Evolutionary conservation across 768 basidiomycete species (phyloP), one percentile per base, ranked within the genome.

Genomic region (Xanthoconium stramineum): DNA sequence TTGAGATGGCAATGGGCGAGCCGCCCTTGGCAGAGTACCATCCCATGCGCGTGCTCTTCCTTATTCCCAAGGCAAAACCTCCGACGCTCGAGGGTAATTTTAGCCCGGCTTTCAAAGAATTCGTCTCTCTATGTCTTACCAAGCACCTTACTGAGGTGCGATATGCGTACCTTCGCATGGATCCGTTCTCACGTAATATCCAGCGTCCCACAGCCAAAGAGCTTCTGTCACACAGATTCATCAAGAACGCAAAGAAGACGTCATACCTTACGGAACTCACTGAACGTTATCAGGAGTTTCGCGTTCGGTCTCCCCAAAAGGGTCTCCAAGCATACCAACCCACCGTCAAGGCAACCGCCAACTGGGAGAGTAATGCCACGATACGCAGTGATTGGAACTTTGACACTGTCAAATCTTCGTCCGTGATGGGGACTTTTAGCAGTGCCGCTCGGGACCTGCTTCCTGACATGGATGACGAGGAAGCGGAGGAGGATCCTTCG

Each of bases 1-100:
- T 98, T 48, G 96, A 98, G 77, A 88, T 99, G 88, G 95, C 96
- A 3, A 93, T 91, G 64, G 97, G 97, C 43, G 94, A 98, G 65
- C 97, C 97, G 0, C 97, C 97, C 9, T 74, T 98, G 54, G 90
- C 93, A 5, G 96, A 98, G 70, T 96, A 98, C 70, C 97, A 98
- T 66, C 97, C 95, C 0, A 98, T 98, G 97, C 84, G 97, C 30
- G 96, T 99, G 1, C 80, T 99, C 52, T 98, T 98, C 78, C 79
- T 98, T 47, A 99, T 98, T 59, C 97, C 97, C 3, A 97, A 98
- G 74, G 94, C 95, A 17, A 92, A 93, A 61, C 88, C 97, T 6
- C 97, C 97, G 6, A 81, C 83, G 11, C 77, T 99, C 47, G 96
- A 98, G 64, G 94, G 92, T 1, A 68, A 84, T 24, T 98, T 95